phyloP scores from a whole-genome alignment of 331 rosid genomes.

The Prunus yedoensis region DNA sequence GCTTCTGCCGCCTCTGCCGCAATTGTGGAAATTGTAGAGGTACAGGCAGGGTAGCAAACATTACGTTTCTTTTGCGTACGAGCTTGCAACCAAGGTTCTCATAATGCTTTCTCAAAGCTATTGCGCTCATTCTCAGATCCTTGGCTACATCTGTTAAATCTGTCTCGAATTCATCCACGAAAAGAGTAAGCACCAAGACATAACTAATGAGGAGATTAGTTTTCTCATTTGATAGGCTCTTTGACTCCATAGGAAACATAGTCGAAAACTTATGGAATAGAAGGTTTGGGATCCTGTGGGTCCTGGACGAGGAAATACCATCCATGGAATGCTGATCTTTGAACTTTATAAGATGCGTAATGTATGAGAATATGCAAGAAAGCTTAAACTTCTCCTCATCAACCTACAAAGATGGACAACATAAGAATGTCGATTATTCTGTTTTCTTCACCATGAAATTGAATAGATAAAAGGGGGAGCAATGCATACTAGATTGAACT shows the following conservation, averaged over 20 bases:
- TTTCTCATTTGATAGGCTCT: constrained; percentile 54
- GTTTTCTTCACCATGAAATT: background rate
- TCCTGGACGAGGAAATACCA: constrained; percentile 46
- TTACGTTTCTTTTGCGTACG: background rate
- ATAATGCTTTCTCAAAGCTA: constrained; percentile 35
- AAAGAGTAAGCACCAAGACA: constrained; percentile 76
- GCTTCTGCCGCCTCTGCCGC: constrained; percentile 35
- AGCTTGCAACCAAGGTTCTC: constrained; percentile 76
- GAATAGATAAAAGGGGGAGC: background rate
- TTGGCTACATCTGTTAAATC: constrained; percentile 52
- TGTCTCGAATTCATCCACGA: constrained; percentile 58
- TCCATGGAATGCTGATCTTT: constrained; percentile 63
- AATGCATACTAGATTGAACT: background rate
- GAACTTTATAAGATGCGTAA: constrained; percentile 61
- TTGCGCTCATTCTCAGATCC: constrained; percentile 54
- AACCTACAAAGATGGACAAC: constrained; percentile 44
- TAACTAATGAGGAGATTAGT: constrained; percentile 59
- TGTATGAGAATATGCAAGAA: constrained; percentile 44
- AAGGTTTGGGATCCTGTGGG: constrained; percentile 61
- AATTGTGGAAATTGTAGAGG: constrained; percentile 67
- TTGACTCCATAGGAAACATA: constrained; percentile 50
- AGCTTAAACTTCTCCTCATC: constrained; percentile 57
- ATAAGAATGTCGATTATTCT: background rate
- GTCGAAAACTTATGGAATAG: constrained; percentile 46
- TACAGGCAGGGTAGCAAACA: constrained; percentile 45